Conservation (phyloP, 2,329 filamentous ascomycete genomes). For the Fusarium armeniacum region DNA sequence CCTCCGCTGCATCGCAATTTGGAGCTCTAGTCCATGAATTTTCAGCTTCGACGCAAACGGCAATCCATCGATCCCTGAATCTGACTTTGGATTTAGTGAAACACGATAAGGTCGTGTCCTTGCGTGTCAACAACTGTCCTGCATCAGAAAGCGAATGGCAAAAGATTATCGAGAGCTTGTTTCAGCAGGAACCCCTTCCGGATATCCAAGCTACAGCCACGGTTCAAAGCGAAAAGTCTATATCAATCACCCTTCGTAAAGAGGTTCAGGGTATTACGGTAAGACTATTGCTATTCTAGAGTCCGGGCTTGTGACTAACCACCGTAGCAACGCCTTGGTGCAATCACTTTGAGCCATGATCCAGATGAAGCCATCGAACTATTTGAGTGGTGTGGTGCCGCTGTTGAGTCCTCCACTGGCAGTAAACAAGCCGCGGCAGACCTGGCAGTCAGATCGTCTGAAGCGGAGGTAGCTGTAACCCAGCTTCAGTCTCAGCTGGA, state of each 20-base stretch:
- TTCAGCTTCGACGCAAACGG: slow-evolving; percentile 39
- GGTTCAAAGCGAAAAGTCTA: slow-evolving; percentile 64
- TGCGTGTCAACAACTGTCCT: slow-evolving; percentile 68
- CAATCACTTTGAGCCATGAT: slow-evolving; percentile 69
- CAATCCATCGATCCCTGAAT: slow-evolving; percentile 35
- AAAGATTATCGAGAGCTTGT: slow-evolving; percentile 67
- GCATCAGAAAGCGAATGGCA: slow-evolving; percentile 77
- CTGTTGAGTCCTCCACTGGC: slow-evolving; percentile 63
- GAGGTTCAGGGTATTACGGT: slow-evolving; percentile 78
- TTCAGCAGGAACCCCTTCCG: slow-evolving; percentile 66
- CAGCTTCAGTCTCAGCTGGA: slow-evolving; percentile 74
- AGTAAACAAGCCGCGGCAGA: slow-evolving; percentile 61
- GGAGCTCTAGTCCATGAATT: slow-evolving; percentile 36
- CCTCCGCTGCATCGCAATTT: slow-evolving; percentile 33
- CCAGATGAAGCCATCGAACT: slow-evolving; percentile 72
- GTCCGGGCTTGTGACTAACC: slow-evolving; percentile 42
- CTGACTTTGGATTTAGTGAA: slow-evolving; percentile 61
- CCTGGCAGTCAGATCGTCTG: slow-evolving; percentile 58
- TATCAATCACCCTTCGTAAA: slow-evolving; percentile 75
- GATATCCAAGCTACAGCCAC: slow-evolving; percentile 73
- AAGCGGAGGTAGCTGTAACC: slow-evolving; percentile 68
- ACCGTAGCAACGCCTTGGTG: slow-evolving; percentile 76
- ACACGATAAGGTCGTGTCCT: slow-evolving; percentile 66
- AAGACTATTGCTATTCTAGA: slow-evolving; percentile 49
- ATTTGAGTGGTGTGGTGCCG: slow-evolving; percentile 78